Conservation (phyloP, 441 rosid genomes). For the Populus hybrid region DNA sequence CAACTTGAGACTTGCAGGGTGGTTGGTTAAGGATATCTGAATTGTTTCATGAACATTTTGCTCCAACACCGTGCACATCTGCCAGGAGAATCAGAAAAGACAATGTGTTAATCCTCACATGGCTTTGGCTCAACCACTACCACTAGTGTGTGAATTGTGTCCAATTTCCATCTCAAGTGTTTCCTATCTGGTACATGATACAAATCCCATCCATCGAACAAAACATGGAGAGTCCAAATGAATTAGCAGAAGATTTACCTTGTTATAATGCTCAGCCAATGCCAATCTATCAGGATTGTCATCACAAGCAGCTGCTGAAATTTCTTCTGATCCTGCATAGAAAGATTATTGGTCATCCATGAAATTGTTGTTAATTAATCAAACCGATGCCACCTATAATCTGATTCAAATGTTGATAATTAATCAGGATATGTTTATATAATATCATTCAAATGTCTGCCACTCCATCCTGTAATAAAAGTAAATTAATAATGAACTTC, state of each 20-base stretch:
- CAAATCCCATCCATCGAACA: background rate
- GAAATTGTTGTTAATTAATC: background rate
- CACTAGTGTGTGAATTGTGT: too few relatives aligned
- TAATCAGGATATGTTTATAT: background rate
- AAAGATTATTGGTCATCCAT: conserved; percentile 13
- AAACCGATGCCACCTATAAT: background rate
- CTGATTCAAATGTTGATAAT: background rate
- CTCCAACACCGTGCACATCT: conserved; percentile 70
- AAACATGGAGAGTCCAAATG: background rate
- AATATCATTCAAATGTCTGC: background rate
- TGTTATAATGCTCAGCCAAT: conserved; percentile 57
- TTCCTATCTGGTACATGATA: background rate
- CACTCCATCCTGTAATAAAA: background rate
- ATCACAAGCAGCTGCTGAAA: conserved; percentile 52
- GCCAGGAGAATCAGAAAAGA: conserved; percentile 13
- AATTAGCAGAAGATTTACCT: conserved; percentile 35
- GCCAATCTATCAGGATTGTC: conserved; percentile 56
- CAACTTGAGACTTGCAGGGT: conserved; percentile 42
- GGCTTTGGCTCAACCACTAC: background rate
- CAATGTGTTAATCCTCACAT: background rate
- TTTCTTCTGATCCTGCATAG: conserved; percentile 63
- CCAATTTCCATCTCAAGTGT: background rate
- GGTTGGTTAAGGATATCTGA: conserved; percentile 38
- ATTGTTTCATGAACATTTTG: conserved; percentile 47
- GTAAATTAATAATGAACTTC: background rate